Percentiles rank a stretch among this genome's conserved stretches.
Conservation (phyloP, 108 stramenopile species). For the Nannochloropsis gaditana region DNA sequence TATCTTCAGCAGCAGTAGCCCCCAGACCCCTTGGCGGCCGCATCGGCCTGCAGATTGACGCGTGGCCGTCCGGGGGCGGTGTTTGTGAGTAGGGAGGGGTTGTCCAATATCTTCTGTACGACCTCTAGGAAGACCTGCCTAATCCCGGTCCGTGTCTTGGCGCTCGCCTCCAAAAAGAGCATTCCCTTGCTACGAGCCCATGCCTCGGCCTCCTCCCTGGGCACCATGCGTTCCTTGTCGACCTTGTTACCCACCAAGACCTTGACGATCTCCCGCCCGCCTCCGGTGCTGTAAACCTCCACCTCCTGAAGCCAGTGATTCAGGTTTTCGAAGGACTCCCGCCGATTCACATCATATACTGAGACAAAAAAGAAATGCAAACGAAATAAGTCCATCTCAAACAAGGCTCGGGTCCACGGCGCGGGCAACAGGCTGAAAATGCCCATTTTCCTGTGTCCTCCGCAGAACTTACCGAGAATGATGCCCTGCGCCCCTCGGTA, state of each 20-base stretch:
- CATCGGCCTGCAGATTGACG: background rate
- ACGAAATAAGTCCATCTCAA: background rate
- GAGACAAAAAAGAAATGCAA: background rate
- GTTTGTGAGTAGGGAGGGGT: conserved; percentile 79
- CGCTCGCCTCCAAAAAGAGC: conserved; percentile 90
- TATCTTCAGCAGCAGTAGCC: background rate
- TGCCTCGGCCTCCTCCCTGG: conserved; percentile 76
- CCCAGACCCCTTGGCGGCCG: background rate
- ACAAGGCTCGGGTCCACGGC: background rate
- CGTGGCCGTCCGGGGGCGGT: conserved; percentile 61
- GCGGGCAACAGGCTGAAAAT: too few relatives aligned
- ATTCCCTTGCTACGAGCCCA: conserved; percentile 90
- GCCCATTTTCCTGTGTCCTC: background rate
- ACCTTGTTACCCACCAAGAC: conserved; percentile 92
- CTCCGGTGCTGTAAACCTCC: conserved; percentile 82
- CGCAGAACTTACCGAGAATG: conserved; percentile 59
- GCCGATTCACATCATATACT: conserved; percentile 94
- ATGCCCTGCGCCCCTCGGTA: conserved; percentile 99
- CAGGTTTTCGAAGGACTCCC: conserved; percentile 95
- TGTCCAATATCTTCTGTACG: conserved; percentile 91
- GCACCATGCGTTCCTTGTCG: conserved; percentile 61
- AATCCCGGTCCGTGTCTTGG: conserved; percentile 85
- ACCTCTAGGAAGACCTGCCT: conserved; percentile 86
- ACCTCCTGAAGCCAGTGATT: conserved; percentile 96
- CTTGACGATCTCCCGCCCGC: conserved; percentile 89